Percentiles rank a stretch among this genome's conserved stretches.
These are phyloP conservation scores for Chlorella sorokiniana DNA, from an alignment of 139 green algal species.

Conservation along the genomic window DNA sequence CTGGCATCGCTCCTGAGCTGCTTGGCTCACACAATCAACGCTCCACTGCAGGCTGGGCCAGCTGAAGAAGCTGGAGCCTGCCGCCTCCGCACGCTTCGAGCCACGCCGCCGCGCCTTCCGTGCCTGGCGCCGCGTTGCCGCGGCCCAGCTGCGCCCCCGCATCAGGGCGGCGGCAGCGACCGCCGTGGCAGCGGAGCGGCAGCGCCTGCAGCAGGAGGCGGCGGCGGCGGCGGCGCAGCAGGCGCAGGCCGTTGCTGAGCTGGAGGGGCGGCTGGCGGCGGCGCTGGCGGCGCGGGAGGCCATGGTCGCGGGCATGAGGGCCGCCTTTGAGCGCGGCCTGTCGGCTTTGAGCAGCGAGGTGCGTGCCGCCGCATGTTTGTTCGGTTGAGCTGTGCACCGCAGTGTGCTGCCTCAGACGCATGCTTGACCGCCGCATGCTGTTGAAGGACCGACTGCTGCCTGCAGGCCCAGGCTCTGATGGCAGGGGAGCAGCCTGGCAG, in stretches of 20 bases:
- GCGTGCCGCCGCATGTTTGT: too few species aligned
- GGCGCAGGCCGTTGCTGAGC: conserved; percentile 37
- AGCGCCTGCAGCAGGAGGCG: conserved; percentile 2
- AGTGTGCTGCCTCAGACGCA: background rate
- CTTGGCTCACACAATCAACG: background rate
- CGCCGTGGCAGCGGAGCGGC: background rate
- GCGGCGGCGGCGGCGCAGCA: background rate
- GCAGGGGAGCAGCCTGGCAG: conserved; percentile 44
- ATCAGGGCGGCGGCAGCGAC: conserved; percentile 9
- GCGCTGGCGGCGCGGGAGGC: conserved; percentile 40
- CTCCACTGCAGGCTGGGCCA: conserved; percentile 12
- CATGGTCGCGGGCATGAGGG: conserved; percentile 75
- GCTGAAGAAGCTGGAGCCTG: background rate
- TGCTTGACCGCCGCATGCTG: background rate
- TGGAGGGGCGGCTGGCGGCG: conserved; percentile 41
- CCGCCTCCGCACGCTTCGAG: conserved; percentile 9
- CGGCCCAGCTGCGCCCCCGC: background rate
- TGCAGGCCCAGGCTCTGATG: conserved; percentile 68
- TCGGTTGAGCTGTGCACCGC: background rate
- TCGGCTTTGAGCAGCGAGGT: conserved; percentile 76
- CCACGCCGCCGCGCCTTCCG: background rate
- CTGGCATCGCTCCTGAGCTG: background rate
- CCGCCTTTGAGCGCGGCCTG: conserved; percentile 74
- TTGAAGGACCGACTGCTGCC: too few species aligned
- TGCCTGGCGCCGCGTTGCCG: conserved; percentile 6